Percentiles rank a stretch among this genome's conserved stretches.
phyloP scores from a whole-genome alignment of 1,284 basidiomycete genomes.

The Ganoderma multipileum region DNA sequence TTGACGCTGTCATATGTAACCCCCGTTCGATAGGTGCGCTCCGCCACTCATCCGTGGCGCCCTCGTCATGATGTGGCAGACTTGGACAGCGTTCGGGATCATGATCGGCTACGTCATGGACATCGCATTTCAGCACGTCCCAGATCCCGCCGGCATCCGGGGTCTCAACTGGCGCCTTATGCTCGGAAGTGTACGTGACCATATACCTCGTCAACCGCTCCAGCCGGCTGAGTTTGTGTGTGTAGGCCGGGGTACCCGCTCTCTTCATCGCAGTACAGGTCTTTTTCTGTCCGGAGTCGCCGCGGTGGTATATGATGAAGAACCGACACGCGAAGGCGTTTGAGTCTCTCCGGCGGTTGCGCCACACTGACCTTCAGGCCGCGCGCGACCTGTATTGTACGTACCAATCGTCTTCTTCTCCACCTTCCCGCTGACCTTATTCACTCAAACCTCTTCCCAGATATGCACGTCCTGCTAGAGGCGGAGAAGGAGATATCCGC shows the following conservation, averaged over 20 bases:
- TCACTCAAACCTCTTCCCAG: background rate
- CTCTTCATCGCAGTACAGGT: constrained; percentile 65
- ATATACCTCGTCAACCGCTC: background rate
- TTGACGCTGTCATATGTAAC: background rate
- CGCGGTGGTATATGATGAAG: constrained; percentile 79
- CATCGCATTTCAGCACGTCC: constrained; percentile 62
- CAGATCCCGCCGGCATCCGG: constrained; percentile 49
- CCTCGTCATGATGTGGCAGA: constrained; percentile 81
- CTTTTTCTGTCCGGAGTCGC: constrained; percentile 63
- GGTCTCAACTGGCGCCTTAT: constrained; percentile 75
- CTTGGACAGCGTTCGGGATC: constrained; percentile 82
- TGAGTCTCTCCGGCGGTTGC: constrained; percentile 66
- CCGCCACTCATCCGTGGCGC: constrained; percentile 79
- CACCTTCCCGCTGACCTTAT: background rate
- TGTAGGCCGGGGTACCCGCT: constrained; percentile 65
- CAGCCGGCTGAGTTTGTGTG: background rate
- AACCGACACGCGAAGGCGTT: constrained; percentile 71
- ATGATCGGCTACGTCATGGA: constrained; percentile 65
- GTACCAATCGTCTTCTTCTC: background rate
- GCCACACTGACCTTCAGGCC: constrained; percentile 74
- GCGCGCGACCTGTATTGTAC: constrained; percentile 72
- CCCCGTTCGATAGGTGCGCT: constrained; percentile 44
- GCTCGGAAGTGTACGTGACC: constrained; percentile 55
- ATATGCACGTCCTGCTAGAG: constrained; percentile 74
- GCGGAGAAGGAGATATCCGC: constrained; percentile 62